Conservation (phyloP, 2,329 filamentous ascomycete genomes). For the Leptographium flavum region DNA sequence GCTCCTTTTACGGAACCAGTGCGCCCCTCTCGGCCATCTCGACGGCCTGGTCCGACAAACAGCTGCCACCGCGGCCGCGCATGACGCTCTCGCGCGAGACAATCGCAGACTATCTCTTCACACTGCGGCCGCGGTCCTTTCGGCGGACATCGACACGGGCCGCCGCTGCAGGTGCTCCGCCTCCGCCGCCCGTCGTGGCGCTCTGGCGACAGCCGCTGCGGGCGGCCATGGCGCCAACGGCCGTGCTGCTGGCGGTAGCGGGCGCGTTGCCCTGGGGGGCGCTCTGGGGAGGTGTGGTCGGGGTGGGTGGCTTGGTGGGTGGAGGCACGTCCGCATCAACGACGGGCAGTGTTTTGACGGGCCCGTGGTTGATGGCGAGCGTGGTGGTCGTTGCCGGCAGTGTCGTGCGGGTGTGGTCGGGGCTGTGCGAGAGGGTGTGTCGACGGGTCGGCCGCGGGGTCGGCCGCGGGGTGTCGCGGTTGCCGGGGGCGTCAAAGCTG, state of each 20-base stretch:
- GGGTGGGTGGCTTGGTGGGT: conserved; percentile 32
- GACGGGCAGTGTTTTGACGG: conserved; percentile 30
- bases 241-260: conserved; percentile 28
- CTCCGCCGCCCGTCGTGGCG: conserved; percentile 11
- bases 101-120: conserved; percentile 22
- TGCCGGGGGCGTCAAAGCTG: no score
- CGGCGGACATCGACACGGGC: neutral
- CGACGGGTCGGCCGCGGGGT: neutral
- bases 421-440: neutral
- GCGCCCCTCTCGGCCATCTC: conserved; percentile 12
- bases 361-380: conserved; percentile 27
- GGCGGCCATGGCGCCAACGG: conserved; percentile 34
- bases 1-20: conserved; percentile 17
- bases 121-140: conserved; percentile 15
- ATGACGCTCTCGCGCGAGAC: conserved; percentile 19
- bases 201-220: conserved; percentile 30
- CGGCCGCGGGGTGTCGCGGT: no score
- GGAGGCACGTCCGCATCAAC: conserved; percentile 19
- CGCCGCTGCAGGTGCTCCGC: conserved; percentile 21
- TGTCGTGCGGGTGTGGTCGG: neutral
- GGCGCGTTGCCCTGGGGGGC: conserved; percentile 29
- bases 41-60: conserved; percentile 13
- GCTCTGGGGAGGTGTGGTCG: conserved; percentile 31
- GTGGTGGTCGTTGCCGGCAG: conserved; percentile 6
- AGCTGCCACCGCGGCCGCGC: conserved; percentile 14